phyloP scores from a whole-genome alignment of 257 asterid genomes.

The Penstemon eatonii region DNA sequence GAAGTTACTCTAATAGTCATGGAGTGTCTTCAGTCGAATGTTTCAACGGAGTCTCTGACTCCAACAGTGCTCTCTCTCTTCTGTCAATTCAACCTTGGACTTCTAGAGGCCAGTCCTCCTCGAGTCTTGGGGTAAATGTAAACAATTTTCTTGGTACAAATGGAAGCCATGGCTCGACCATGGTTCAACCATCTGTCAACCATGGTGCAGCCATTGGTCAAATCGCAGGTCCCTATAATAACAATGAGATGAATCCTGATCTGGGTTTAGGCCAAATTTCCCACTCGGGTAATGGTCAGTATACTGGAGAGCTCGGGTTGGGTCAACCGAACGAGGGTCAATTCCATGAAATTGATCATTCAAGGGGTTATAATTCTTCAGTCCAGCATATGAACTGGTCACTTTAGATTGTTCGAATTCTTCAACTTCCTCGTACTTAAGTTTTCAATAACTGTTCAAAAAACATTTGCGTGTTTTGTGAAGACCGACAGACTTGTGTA shows the following conservation, averaged over 20 bases:
- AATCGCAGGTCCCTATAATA: constrained; percentile 38
- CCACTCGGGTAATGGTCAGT: constrained; percentile 39
- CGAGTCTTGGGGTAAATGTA: constrained; percentile 47
- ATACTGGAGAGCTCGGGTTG: constrained; percentile 56
- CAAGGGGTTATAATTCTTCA: constrained; percentile 61
- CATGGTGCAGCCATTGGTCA: constrained; percentile 42
- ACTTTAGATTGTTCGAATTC: constrained; percentile 37
- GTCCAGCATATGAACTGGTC: constrained; percentile 69
- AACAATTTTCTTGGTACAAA: constrained; percentile 35
- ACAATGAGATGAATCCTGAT: constrained; percentile 52
- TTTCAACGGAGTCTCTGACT: constrained; percentile 50
- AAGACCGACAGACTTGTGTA: background rate
- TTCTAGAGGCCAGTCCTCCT: constrained; percentile 52
- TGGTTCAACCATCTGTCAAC: constrained; percentile 49
- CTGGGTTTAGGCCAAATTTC: constrained; percentile 57
- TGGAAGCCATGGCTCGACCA: constrained; percentile 26
- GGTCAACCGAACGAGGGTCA: constrained; percentile 53
- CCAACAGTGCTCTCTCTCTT: constrained; percentile 96
- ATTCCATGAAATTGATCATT: constrained; percentile 48
- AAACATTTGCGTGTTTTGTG: constrained; percentile 7
- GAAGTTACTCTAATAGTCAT: constrained; percentile 31
- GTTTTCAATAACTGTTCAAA: background rate
- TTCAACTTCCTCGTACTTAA: background rate
- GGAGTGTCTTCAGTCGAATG: constrained; percentile 52
- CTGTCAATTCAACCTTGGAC: constrained; percentile 92